Base-by-base conservation (phyloP, 805 yeast species). In the Barnettozyma wickerhamii region DNA sequence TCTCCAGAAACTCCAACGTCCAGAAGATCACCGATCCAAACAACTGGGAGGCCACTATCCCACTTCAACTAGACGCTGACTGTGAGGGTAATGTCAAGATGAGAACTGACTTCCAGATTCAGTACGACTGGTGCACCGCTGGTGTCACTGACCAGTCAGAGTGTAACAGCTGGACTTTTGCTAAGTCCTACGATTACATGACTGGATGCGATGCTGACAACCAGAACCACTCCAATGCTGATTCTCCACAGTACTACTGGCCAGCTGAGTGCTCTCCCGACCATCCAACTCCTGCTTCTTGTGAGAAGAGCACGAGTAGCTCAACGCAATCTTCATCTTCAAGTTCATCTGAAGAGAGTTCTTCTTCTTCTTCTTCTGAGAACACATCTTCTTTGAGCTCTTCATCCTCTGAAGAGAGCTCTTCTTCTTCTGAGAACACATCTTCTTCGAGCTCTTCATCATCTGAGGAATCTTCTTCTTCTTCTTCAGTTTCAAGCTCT, bases 391-490 rank as follows among this genome's bases (percentile, higher is more conserved):
- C 24, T 20, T 29, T 15, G 9, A 23, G 19, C 20, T 20, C 28
- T 21, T 33, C 30, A n/a, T 14, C 37, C 7, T 28, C 14, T 18
- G 23, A 4, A 18, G 20, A 7, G 5, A 6, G 13, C 17, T 10
- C 33, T 30, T 10, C 33, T 23, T 28, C 30, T 28, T 28, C 30
- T 7, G 30, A 7, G 7, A 15, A 28, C 10, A 7, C 30, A 28
- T 28, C 30, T 12, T 28, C 36, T 23, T 10, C 24, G 10, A 28
- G 19, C 9, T 27, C 37, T 26, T 18, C 37, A 35, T 33, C 28
- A 13, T 7, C 17, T 24, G 30, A 33, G 26, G 23, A 20, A 17
- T 13, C 24, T 10, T 17, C 37, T 15, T 4, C 19, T 18, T 7
- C n/a, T 18, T 15, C 7, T 18, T 30, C 33, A 23, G 10, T n/a